Conservation (phyloP, 2,329 filamentous ascomycete genomes). For the Elsinoe ampelina region DNA sequence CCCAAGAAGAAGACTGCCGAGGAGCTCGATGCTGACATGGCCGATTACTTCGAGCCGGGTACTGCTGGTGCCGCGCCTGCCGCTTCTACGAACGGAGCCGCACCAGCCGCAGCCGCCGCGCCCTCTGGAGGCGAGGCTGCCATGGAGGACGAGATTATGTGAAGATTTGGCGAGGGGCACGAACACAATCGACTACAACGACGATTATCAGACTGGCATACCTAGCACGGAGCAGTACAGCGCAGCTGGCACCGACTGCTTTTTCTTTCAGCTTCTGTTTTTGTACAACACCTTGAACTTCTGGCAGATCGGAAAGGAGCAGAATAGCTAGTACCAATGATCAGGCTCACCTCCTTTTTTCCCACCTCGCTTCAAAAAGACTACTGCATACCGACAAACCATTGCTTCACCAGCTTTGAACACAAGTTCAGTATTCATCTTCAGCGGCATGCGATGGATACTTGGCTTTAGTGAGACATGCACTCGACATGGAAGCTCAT, state of each 20-base stretch:
- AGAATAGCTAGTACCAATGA: constrained; percentile 13
- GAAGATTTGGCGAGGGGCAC: constrained; percentile 20
- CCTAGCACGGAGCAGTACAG: neutral
- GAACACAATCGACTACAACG: neutral
- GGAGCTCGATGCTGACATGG: constrained; percentile 96
- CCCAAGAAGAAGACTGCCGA: constrained; percentile 81
- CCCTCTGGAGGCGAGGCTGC: constrained; percentile 43
- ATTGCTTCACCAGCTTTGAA: no score
- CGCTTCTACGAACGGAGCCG: constrained; percentile 37
- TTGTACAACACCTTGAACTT: constrained; percentile 9
- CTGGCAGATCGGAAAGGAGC: neutral
- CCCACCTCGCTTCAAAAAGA: no score
- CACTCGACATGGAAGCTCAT: no score
- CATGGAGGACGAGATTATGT: constrained; percentile 48
- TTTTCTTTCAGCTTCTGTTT: neutral
- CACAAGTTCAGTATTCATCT: no score
- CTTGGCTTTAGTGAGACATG: no score
- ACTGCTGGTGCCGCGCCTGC: constrained; percentile 32
- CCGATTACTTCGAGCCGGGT: constrained; percentile 69
- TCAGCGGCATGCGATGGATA: no score
- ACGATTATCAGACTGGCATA: neutral
- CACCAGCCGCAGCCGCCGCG: constrained; percentile 37
- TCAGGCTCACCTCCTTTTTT: neutral
- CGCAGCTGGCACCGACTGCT: neutral
- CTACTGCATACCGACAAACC: no score